Base-by-base conservation (phyloP, 768 basidiomycete genomes). In the Termitomyces sp. region DNA sequence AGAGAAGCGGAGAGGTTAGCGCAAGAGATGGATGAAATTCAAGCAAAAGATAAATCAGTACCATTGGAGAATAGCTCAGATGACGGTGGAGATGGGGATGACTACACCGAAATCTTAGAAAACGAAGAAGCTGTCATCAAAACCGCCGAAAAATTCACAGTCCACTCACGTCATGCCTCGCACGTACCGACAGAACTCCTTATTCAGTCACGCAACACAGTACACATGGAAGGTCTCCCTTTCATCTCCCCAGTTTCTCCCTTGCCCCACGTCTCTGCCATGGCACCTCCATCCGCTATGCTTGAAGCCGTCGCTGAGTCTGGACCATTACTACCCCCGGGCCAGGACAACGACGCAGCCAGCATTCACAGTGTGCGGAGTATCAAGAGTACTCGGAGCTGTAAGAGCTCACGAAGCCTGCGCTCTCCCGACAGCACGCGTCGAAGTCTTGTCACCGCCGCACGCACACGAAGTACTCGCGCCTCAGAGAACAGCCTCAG, bases 1-100 rank as follows among this genome's bases (percentile, higher is more conserved):
- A 78, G 78, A 48, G 84, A 86, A 58, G 91, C 89, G 2, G 86
- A 90, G 63, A 81, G 80, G 43, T 74, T 91, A 63, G 91, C 90
- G 1, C 69, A 74, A 53, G 87, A 91, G 66, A 78, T 91, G 64
- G 89, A 92, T 66, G 82, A 82, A 44, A 68, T 83, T 52, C 83
- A 86, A 54, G 69, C 67, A 26, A 72, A 64, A 13, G 65, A 68
- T 47, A 18, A 12, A 36, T 18, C n/a, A n/a, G 33, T 4, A 14
- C 24, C 20, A 20, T 36, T 48, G 44, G 54, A 30, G 28, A 33
- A 24, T 53, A 26, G 60, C 64, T 8, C 66, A 64, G 36, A 64
- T 63, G 69, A 74, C 8, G 66, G 80, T 40, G 75, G 74, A 57
- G 57, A 46, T 33, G 44, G n/a, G 12, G 50, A 53, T 24, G 40